Evolutionary conservation across 129 eudicot genomes (phyloP), one percentile per base, ranked within the genome.

Genomic region (Chrysanthemum lavandulifolium): DNA sequence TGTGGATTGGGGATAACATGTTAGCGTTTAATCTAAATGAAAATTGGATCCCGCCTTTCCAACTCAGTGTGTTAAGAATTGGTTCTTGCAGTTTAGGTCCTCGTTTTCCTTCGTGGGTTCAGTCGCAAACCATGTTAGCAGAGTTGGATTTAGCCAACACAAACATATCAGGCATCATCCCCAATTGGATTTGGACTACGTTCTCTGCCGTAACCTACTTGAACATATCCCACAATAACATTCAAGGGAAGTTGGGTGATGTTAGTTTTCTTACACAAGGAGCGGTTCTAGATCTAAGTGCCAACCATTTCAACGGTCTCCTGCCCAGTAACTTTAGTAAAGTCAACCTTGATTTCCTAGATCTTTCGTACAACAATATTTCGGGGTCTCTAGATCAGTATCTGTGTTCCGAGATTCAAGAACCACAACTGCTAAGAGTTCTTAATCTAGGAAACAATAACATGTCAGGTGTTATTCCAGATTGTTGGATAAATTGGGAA

Each of bases 401-500:
- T 27, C 50, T 82, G 40, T 85, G 86, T 72, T 54, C 59, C 11
- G 25, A 36, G 2, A 29, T 68, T 8, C 69, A 76, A 36, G 56
- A 64, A 57, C 12, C 36, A 1, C 52, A 56, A 13, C 13, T 2
- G 21, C 1, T 79, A 54, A 4, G 8, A 3, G 65, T 75, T 69
- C 84, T 85, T 65, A 61, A 81, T 76, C 73, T 81, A 11, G 84
- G 60, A 1, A 31, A 36, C 3, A 85, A 85, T 68, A 63, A 25
- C 65, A 15, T 79, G 29, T 79, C 79, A 43, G 79, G 87, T 23
- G 84, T 65, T 67, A 66, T 83, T 11, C 75, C 84, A 40, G 73
- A 75, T 75, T 75, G 79, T 57, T 75, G 55, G 81, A 71, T 10
- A 47, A 78, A 66, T 61, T 73, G 79, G 78, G 29, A 70, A 54